Percentiles rank a stretch among this genome's conserved stretches.
These are phyloP conservation scores for Camelina hispida DNA, from an alignment of 345 rosid genomes.

Conservation along the genomic window DNA sequence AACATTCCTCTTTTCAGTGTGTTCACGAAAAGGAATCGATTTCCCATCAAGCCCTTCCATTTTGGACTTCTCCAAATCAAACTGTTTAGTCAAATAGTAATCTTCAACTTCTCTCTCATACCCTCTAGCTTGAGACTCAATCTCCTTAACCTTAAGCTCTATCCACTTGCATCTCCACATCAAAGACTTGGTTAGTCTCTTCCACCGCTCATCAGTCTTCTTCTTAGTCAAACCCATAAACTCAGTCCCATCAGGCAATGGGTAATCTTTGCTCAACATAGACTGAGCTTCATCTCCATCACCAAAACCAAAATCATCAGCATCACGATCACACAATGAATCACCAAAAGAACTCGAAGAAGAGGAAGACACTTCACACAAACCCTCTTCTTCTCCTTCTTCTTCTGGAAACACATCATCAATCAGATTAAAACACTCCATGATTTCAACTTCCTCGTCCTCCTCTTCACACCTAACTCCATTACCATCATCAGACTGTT, in stretches of 20 bases:
- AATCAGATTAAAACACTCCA: slow-evolving; percentile 38
- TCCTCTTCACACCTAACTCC: slow-evolving; percentile 29
- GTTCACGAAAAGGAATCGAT: slow-evolving; percentile 55
- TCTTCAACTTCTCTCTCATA: slow-evolving; percentile 62
- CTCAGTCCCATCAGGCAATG: slow-evolving; percentile 28
- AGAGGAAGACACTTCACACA: slow-evolving; percentile 54
- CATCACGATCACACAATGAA: slow-evolving; percentile 48
- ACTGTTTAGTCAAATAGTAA: slow-evolving; percentile 52
- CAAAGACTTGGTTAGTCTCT: slow-evolving; percentile 59
- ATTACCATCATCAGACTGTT: slow-evolving; percentile 28
- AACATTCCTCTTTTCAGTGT: slow-evolving; percentile 48
- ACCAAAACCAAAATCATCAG: slow-evolving; percentile 40
- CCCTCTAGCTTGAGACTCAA: slow-evolving; percentile 55
- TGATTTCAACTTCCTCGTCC: slow-evolving; percentile 56
- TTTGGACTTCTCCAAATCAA: slow-evolving; percentile 46
- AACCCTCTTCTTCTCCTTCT: slow-evolving; percentile 38
- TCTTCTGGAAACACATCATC: slow-evolving; percentile 31
- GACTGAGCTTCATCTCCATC: slow-evolving; percentile 77
- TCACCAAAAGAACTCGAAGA: slow-evolving; percentile 81
- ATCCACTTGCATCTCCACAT: slow-evolving; percentile 83
- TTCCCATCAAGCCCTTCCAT: slow-evolving; percentile 54
- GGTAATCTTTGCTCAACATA: slow-evolving; percentile 33
- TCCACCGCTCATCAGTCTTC: slow-evolving; percentile 76
- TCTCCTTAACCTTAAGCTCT: slow-evolving; percentile 65
- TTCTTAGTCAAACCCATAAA: slow-evolving; percentile 57